phyloP scores from a whole-genome alignment of 2,329 filamentous ascomycete genomes.

The Ceratocystis destructans region DNA sequence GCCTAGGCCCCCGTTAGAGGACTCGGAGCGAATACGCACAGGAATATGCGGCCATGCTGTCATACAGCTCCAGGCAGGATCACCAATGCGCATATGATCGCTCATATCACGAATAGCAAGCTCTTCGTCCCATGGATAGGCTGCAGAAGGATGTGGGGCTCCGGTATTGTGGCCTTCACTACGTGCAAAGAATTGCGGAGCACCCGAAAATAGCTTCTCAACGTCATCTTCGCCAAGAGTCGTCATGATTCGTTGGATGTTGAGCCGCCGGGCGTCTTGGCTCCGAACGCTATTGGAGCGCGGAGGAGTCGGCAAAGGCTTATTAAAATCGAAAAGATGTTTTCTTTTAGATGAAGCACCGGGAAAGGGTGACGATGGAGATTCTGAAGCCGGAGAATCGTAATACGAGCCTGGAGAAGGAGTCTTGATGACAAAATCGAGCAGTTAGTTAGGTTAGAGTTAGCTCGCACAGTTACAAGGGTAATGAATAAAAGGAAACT shows the following conservation, averaged over 20 bases:
- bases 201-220: constrained; percentile 60
- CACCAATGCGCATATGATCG: constrained; percentile 50
- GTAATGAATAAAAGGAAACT: neutral
- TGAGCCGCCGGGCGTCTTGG: constrained; percentile 34
- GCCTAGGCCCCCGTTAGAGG: neutral
- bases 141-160: constrained; percentile 48
- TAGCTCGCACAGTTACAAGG: neutral
- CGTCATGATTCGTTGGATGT: constrained; percentile 45
- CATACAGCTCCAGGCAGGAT: constrained; percentile 48
- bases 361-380: neutral
- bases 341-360: neutral
- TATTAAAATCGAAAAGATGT: constrained; percentile 35
- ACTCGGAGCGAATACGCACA: constrained; percentile 7
- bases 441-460: neutral
- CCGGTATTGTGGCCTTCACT: constrained; percentile 45
- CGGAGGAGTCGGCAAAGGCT: constrained; percentile 43
- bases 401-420: constrained; percentile 1
- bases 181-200: constrained; percentile 55
- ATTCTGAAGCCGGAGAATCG: neutral
- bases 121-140: constrained; percentile 53
- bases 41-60: constrained; percentile 52
- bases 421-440: constrained; percentile 3
- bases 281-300: constrained; percentile 26
- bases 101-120: constrained; percentile 48
- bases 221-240: constrained; percentile 46